A percentile compares a stretch with the other conserved stretches of the same genome.
Evolutionary conservation across 495 filamentous ascomycete genomes (phyloP).

Genomic region (Penicillium simplicissimum): DNA sequence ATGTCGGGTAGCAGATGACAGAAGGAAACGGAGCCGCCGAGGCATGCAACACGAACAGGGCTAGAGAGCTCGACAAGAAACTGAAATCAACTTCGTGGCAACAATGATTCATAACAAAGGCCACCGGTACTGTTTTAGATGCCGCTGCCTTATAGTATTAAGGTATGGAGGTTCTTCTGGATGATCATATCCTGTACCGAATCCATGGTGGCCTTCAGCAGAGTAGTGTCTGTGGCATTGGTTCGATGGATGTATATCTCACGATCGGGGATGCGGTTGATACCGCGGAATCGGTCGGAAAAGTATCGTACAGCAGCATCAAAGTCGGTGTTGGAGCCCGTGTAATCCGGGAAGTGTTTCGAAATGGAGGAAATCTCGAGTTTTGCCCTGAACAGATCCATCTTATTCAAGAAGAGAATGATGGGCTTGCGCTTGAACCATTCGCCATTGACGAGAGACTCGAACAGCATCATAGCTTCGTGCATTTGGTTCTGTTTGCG

Average conservation of each 20-base stretch:
- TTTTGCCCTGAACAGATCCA: constrained; percentile 95
- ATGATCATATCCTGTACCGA: constrained; percentile 99
- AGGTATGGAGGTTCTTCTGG: constrained; percentile 90
- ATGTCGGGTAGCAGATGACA: constrained; percentile 18
- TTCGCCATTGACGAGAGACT: constrained; percentile 94
- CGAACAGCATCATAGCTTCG: constrained; percentile 96
- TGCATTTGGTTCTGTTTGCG: constrained; percentile 93
- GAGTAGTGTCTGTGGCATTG: constrained; percentile 91
- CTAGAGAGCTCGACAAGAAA: constrained; percentile 29
- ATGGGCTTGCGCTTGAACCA: constrained; percentile 97
- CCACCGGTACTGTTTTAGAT: constrained; percentile 20
- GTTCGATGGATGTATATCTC: constrained; percentile 95
- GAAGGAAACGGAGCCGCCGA: constrained; percentile 27
- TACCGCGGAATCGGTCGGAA: constrained; percentile 81
- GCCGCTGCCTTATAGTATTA: constrained; percentile 74
- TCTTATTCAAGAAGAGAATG: constrained; percentile 99
- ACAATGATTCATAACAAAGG: constrained; percentile 30
- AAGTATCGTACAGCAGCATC: constrained; percentile 77
- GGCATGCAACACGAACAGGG: constrained; percentile 31
- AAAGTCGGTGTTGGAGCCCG: constrained; percentile 55
- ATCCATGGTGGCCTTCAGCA: constrained; percentile 95
- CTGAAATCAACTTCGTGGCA: constrained; percentile 24
- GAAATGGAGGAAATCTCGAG: constrained; percentile 76
- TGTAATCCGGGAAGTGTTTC: constrained; percentile 92
- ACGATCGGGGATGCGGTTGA: constrained; percentile 81